Base-by-base conservation (phyloP, 2,329 filamentous ascomycete species). In the Colletotrichum sansevieriae region DNA sequence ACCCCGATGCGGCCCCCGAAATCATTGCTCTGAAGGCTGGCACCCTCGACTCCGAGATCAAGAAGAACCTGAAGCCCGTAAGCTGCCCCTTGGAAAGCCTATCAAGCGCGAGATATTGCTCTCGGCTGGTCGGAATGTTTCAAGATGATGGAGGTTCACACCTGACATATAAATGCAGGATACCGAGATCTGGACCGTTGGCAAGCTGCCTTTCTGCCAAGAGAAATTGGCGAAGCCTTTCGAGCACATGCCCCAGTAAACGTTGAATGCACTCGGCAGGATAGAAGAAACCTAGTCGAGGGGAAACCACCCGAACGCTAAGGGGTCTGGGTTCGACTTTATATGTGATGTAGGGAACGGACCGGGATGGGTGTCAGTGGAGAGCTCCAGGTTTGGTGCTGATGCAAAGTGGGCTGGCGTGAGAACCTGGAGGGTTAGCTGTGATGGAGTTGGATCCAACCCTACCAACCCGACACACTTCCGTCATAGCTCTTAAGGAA, bases 11-110 rank as follows among this genome's bases (percentile, higher is more conserved):
- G n/a, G 88, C 89, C n/a, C 89, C 89, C 41, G 84, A 86, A 71
- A 91, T 92, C 80, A 91, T 91, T 73, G 90, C 89, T 70, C 79
- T 91, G 76, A 92, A 92, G 86, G 90, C 84, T 39, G 90, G 90
- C 67, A 89, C 88, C 22, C 82, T 92, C 59, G 87, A 88, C 73
- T 79, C 79, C 1, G 88, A 90, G 77, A 84, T 90, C 74, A 91
- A 91, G 88, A 88, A 90, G 85, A 85, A 78, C 43, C 81, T 92
- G 72, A 90, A 91, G 85, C 90, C 90, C 63, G 85, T 88, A 74
- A 73, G 84, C 81, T 44, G 18, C n/a, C 37, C 49, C 20, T 8
- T 33, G 29, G 3, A 13, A n/a, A 12, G 49, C 29, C 35, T 11
- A 25, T 12, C n/a, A 33, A 33, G 13, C 7, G 11, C 37, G 37